These are phyloP conservation scores for Tolypocladium paradoxum DNA, from an alignment of 2,329 filamentous ascomycete genomes.

Conservation along the genomic window DNA sequence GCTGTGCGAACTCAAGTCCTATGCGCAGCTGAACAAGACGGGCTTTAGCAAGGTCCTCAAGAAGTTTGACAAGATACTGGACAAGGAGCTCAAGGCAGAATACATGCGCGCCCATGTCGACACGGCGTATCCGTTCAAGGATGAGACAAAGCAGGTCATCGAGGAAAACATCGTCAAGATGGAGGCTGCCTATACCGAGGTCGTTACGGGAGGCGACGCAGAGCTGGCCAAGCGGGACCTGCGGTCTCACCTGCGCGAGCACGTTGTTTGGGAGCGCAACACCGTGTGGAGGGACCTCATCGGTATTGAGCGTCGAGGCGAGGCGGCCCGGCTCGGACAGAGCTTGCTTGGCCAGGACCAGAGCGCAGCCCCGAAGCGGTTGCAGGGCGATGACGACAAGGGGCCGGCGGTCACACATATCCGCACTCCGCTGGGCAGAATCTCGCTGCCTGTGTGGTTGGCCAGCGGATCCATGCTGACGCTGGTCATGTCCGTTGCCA, in stretches of 20 bases:
- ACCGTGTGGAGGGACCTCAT: slow-evolving; percentile 99
- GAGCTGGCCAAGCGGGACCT: slow-evolving; percentile 72
- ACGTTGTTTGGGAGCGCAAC: slow-evolving; percentile 97
- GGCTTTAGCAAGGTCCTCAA: slow-evolving; percentile 95
- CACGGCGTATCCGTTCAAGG: slow-evolving; percentile 70
- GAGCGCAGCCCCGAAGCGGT: slow-evolving; percentile 54
- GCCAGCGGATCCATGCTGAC: slow-evolving; percentile 72
- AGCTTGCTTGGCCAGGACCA: slow-evolving; percentile 69
- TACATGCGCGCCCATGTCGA: slow-evolving; percentile 71
- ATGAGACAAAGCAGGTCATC: slow-evolving; percentile 58
- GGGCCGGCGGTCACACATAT: slow-evolving; percentile 54
- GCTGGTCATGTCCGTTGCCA: slow-evolving; percentile 55
- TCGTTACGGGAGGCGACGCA: slow-evolving; percentile 75
- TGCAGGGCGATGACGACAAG: slow-evolving; percentile 77
- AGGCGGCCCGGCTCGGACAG: slow-evolving; percentile 83
- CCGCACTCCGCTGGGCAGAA: slow-evolving; percentile 66
- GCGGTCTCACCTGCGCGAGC: slow-evolving; percentile 81
- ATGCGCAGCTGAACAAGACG: slow-evolving; percentile 89
- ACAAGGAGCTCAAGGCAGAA: slow-evolving; percentile 64
- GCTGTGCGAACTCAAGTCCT: slow-evolving; percentile 91
- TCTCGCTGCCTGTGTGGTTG: slow-evolving; percentile 71
- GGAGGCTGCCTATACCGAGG: slow-evolving; percentile 67
- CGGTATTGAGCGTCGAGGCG: slow-evolving; percentile 87
- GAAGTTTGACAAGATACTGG: slow-evolving; percentile 95
- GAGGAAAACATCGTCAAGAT: slow-evolving; percentile 63